Percentiles rank a stretch among this genome's conserved stretches.
Evolutionary conservation across 2,329 filamentous ascomycete species (phyloP).

Genomic region (Xylaria sp.): DNA sequence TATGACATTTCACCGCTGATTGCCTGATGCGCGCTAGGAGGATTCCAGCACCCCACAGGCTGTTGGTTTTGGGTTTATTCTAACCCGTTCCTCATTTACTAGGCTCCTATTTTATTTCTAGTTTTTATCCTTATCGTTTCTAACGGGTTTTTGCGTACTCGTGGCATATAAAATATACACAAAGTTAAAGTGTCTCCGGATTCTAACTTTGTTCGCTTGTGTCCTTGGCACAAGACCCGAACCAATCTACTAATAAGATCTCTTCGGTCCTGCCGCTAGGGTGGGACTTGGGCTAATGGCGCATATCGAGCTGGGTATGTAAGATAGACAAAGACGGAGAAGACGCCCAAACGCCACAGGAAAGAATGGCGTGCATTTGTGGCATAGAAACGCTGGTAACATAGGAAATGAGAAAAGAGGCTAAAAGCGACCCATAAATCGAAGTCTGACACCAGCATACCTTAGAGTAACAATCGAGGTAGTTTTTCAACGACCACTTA

Average conservation of each 20-base stretch:
- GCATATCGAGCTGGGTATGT: background rate
- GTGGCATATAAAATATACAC: background rate
- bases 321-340: no score
- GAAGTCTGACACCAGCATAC: background rate
- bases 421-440: background rate
- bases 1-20: conserved; percentile 2
- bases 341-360: no score
- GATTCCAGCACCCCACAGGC: background rate
- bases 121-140: background rate
- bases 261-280: background rate
- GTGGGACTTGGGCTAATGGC: conserved; percentile 1
- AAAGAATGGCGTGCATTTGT: background rate
- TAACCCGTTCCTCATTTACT: background rate
- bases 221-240: background rate
- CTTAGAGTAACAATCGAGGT: background rate
- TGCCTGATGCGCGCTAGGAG: background rate
- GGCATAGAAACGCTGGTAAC: background rate
- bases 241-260: background rate
- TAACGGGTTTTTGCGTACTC: background rate
- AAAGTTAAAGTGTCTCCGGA: background rate
- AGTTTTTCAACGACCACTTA: conserved; percentile 8
- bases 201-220: background rate
- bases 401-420: no score
- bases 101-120: background rate
- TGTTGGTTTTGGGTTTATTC: background rate